phyloP scores from a whole-genome alignment of 768 basidiomycete genomes.

The Kwoniella sp. region DNA sequence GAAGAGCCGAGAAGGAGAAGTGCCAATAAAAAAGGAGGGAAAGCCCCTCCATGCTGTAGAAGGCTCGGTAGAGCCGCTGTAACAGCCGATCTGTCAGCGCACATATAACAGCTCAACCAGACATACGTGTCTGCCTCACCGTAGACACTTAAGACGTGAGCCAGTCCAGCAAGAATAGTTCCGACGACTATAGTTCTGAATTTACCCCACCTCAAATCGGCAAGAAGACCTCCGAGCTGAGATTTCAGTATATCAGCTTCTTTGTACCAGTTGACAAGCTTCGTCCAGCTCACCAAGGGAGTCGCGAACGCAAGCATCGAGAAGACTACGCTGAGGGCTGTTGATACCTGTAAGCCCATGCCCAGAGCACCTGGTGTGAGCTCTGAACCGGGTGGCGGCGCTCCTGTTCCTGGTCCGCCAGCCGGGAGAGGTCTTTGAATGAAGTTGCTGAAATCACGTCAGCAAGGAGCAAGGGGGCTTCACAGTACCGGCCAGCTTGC shows the following conservation, averaged over 20 bases:
- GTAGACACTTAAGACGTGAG: slow-evolving; percentile 14
- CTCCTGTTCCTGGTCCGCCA: slow-evolving; percentile 33
- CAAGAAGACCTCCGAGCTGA: slow-evolving; percentile 9
- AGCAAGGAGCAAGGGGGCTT: no score
- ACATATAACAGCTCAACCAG: not conserved
- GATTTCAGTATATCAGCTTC: not conserved
- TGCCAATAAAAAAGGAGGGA: slow-evolving; percentile 22
- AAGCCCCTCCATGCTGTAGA: slow-evolving; percentile 7
- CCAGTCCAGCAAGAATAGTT: slow-evolving; percentile 7
- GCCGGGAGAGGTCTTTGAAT: slow-evolving; percentile 29
- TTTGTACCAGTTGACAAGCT: not conserved
- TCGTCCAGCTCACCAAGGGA: slow-evolving; percentile 15
- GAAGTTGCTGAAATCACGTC: slow-evolving; percentile 21
- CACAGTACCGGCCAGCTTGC: not conserved
- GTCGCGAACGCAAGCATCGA: slow-evolving; percentile 35
- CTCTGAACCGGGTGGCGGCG: slow-evolving; percentile 14
- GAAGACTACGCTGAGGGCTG: slow-evolving; percentile 28
- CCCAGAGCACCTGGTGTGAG: slow-evolving; percentile 20
- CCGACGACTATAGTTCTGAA: slow-evolving; percentile 21
- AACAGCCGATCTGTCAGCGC: not conserved
- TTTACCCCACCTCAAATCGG: slow-evolving; percentile 18
- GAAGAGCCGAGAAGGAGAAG: slow-evolving; percentile 17
- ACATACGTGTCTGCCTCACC: slow-evolving; percentile 5
- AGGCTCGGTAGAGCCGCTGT: slow-evolving; percentile 14
- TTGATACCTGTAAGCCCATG: slow-evolving; percentile 18